Evolutionary conservation across 768 basidiomycete genomes (phyloP).

Genomic region (Exidia glandulosa): DNA sequence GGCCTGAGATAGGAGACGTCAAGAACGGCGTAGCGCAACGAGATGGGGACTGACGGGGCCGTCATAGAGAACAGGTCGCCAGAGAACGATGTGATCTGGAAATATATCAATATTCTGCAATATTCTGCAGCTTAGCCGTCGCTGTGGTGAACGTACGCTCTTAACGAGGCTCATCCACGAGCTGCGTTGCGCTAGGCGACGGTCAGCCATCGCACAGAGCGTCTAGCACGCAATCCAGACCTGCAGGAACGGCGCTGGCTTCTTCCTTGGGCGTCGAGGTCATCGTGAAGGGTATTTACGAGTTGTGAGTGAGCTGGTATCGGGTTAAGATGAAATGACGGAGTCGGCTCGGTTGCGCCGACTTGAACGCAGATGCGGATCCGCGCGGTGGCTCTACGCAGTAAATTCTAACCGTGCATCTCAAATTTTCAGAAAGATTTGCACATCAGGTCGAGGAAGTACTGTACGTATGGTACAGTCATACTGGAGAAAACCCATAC

Average conservation of each 20-base stretch:
- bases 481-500: too few species aligned
- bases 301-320: too few species aligned
- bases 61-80: slow-evolving; percentile 81
- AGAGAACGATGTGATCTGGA: slow-evolving; percentile 65
- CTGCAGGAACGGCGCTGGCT: slow-evolving; percentile 9
- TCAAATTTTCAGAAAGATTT: too few species aligned
- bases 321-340: too few species aligned
- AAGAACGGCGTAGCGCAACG: not conserved
- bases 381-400: too few species aligned
- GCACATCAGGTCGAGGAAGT: too few species aligned
- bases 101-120: slow-evolving; percentile 6
- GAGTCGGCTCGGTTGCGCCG: too few species aligned
- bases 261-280: too few species aligned
- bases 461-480: too few species aligned
- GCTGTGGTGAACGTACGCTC: slow-evolving; percentile 25
- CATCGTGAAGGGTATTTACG: too few species aligned
- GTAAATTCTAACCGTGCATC: too few species aligned
- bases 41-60: slow-evolving; percentile 36
- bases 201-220: slow-evolving; percentile 15
- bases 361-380: too few species aligned
- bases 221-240: not conserved
- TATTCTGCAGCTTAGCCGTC: not conserved
- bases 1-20: slow-evolving; percentile 22
- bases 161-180: slow-evolving; percentile 90
- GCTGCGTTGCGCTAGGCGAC: slow-evolving; percentile 67